Evolutionary conservation across 208 protist genomes (phyloP), one percentile per base, ranked within the genome.

Genomic region (Crithidia sp.): DNA sequence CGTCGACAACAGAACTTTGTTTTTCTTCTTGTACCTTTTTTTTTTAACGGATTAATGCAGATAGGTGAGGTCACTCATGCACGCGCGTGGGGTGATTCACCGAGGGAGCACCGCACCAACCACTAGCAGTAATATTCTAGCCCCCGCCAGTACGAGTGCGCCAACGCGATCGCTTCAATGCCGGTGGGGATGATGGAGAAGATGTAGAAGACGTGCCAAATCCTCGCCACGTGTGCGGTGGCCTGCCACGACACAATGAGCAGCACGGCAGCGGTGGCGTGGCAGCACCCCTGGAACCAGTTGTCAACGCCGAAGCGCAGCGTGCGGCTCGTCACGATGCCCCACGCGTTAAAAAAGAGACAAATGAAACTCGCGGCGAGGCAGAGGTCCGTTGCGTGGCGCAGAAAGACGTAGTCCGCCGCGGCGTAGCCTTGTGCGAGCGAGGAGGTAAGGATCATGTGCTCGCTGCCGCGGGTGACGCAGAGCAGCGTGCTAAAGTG

Each of bases 171-270:
- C 8, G 79, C 67, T 52, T 93, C 91, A 54, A 93, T 70, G 28
- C 65, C 80, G n/a, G 86, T 87, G 37, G 91, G 86, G 28, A 92
- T 87, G 40, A 91, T 84, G 58, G 80, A 82, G 53, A 93, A 93
- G 13, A 88, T 82, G 64, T 88, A 93, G 40, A 93, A 93, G 2
- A 93, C 69, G 36, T 92, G 85, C 84, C 84, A 95, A 7, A 92
- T 71, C 9, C 79, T 77, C 9, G 71, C 77, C 0, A 92, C 80
- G 66, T 88, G 76, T 9, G 73, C 75, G n/a, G 54, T 71, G 19
- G 63, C 57, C n/a, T 83, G 56, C 81, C 88, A 95, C 2, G 70
- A 62, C 9, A 89, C 57, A 50, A 93, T 82, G 16, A 95, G 75
- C 47, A 90, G 58, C 36, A 91, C 76, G 52, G 82, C 86, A 0